Evolutionary conservation across 805 yeast genomes (phyloP), one percentile per base, ranked within the genome.

Genomic region (Teunomyces funiuensis): DNA sequence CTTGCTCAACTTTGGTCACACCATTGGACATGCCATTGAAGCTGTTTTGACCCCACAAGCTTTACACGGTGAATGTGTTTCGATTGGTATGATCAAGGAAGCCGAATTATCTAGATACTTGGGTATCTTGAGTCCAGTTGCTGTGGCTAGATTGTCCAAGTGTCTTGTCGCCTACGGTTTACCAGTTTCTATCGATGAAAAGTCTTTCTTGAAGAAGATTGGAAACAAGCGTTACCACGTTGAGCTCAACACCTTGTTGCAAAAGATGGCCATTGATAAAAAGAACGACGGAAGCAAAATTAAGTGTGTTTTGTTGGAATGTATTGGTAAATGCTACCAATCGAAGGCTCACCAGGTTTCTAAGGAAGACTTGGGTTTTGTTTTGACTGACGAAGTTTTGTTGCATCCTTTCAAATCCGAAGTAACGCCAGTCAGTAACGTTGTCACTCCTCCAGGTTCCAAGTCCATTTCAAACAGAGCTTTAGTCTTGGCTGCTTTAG

Each of bases 21-120:
- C 97, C 20, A 90, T 93, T 54, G 99, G 99, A 33, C 99, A 93
- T 63, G 99, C 99, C 15, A 89, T 85, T 50, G 99, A 93, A 70
- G 98, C 99, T n/a, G 82, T 93, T 26, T 73, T 93, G 47, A 90
- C 98, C 3, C 99, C 99, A 6, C 88, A 90, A 63, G 93, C 96
- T 17, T 75, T 93, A 33, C 99, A 93, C 58, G 99, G 99, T 45
- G 99, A 93, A 66, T 93, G 99, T 76, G 99, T 93, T n/a, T 77
- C 98, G n/a, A 77, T 93, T 46, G 99, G 99, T 49, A 85, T 89
- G 77, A 83, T 93, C 25, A 77, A 82, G 55, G 99, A 93, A 65
- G 98, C 98, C 4, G 99, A 93, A 65, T 74, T 93, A 49, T 77
- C 97, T n/a, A 80, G 99, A 57, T 88, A 88, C 63, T 72, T 87